Evolutionary conservation across 108 stramenopile genomes (phyloP).

Genomic region (Mediolabrus comicus): DNA sequence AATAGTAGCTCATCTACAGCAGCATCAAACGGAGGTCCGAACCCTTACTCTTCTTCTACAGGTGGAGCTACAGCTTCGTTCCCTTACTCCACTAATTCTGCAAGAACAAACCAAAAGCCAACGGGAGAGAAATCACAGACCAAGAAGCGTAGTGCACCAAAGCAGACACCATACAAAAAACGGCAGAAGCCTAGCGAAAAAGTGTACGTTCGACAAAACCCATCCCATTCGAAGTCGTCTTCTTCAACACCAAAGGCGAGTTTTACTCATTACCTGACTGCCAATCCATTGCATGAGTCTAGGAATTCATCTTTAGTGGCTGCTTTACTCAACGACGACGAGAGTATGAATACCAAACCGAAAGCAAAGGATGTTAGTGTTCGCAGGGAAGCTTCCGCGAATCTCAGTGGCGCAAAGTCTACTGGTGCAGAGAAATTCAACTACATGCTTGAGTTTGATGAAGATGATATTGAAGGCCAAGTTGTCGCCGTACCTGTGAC

Average conservation of each 20-base stretch:
- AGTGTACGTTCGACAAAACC: background rate
- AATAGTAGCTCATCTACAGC: background rate
- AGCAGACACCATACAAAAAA: background rate
- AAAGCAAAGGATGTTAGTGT: background rate
- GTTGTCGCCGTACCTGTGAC: background rate
- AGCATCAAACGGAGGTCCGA: background rate
- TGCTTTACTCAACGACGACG: background rate
- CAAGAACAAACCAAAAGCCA: background rate
- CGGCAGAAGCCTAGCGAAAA: slow-evolving; percentile 1
- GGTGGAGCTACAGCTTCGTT: too few species aligned
- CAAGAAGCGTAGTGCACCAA: background rate
- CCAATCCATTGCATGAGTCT: background rate
- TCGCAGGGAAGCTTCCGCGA: background rate
- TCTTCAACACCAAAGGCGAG: background rate
- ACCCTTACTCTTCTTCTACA: background rate
- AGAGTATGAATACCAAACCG: background rate
- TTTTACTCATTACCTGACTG: background rate
- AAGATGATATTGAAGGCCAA: background rate
- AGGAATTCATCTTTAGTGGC: background rate
- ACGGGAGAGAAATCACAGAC: background rate
- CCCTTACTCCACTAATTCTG: background rate
- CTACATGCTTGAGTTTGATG: background rate
- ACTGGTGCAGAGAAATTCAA: background rate
- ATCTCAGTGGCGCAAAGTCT: background rate
- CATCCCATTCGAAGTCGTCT: background rate